Evolutionary conservation across 164 flowering plant genomes (phyloP), one percentile per base, ranked within the genome.

Genomic region (Stephania yunnanensis): DNA sequence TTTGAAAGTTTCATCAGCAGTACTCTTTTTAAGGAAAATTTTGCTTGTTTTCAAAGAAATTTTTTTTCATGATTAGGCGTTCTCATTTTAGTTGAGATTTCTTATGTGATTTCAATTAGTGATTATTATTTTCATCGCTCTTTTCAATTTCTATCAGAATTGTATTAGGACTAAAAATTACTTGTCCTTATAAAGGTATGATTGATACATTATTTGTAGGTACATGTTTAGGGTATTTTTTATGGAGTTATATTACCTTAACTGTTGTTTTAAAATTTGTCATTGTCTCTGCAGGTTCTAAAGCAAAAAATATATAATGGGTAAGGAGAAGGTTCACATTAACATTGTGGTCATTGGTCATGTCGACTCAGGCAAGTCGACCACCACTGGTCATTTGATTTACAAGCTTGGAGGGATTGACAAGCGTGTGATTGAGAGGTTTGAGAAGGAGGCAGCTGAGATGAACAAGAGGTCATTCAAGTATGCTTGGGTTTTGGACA

Each of bases 311-410:
- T 69, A 5, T 10, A 10, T 19, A 17, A 87, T 87, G 89, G 90
- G 90, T 79, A 87, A 86, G 79, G 90, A 87, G 73, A 87, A 87
- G 87, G 63, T 81, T 81, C 90, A 87, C 78, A 87, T 87, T 68
- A 87, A 79, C 85, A 87, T 87, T 76, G 88, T 87, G 74, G 90
- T 87, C 71, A 87, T 87, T 81, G 90, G 90, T 70, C 90, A 87
- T 79, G 90, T 87, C 73, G 89, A 87, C 84, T 86, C 89, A 61
- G 90, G 90, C 15, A 86, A 86, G 81, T 86, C 88, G 12, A 86
- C 88, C 71, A 86, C 88, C 75, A 86, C 88, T 15, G 88, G 88
- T 36, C 88, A 86, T 76, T 75, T 86, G 72, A 86, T 86, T 77
- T 86, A 86, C 87, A 84, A 86, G 78, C 81, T 79, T 72, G 81